These are phyloP conservation scores for Trifolium subterraneum DNA, from an alignment of 306 rosid species.

Conservation along the genomic window DNA sequence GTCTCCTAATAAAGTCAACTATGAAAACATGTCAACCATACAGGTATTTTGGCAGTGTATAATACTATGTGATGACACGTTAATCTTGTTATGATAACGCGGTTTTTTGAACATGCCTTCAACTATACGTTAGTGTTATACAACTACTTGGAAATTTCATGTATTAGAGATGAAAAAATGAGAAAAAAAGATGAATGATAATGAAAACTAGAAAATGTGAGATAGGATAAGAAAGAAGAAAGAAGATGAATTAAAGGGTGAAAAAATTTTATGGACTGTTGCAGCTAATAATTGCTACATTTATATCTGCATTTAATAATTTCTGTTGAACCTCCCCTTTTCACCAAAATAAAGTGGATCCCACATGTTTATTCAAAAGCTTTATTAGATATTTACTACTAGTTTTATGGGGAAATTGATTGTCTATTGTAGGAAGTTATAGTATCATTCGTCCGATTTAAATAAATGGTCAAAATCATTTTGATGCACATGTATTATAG, in stretches of 20 bases:
- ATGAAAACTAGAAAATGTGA: background rate
- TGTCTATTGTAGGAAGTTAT: no score
- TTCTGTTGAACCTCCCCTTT: slow-evolving; percentile 3
- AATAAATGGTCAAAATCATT: no score
- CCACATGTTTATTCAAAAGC: background rate
- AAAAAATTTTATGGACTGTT: background rate
- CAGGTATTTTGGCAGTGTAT: slow-evolving; percentile 18
- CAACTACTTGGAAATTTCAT: background rate
- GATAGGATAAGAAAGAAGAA: background rate
- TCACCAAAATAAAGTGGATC: background rate
- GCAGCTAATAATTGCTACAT: slow-evolving; percentile 42
- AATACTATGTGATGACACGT: background rate
- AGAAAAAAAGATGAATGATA: background rate
- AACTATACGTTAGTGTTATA: background rate
- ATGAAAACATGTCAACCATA: slow-evolving; percentile 20
- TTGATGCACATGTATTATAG: no score
- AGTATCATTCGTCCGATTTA: no score
- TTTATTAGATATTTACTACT: no score
- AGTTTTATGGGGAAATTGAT: no score
- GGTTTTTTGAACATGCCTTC: slow-evolving; percentile 41
- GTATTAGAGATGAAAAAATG: background rate
- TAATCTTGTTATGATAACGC: slow-evolving; percentile 4
- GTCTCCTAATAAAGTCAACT: slow-evolving; percentile 23
- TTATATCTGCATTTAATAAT: slow-evolving; percentile 42
- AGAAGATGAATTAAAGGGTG: background rate